Evolutionary conservation across 169 alveolate species (phyloP), one percentile per base, ranked within the genome.

Genomic region (Babesia divergens): DNA sequence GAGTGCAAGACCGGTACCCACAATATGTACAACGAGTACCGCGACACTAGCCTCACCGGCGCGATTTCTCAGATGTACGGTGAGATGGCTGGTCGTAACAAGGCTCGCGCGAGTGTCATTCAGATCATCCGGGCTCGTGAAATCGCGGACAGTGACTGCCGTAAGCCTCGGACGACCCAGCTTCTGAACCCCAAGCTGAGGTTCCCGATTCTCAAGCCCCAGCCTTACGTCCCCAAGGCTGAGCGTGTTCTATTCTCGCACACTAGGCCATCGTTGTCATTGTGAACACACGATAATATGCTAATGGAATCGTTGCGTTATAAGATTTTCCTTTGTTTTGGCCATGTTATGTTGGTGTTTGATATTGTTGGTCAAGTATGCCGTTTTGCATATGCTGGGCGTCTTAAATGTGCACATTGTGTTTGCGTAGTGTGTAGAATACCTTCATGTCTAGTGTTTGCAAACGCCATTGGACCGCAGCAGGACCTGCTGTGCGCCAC

Each of bases 21-120:
- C 86, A 97, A 97, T 94, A 97, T 98, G 99, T 98, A 98, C 95
- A 98, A 96, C 92, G 99, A 98, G 93, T 95, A 85, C 93, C 94
- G 99, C 85, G 99, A 95, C 82, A 69, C 94, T 67, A 84, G 98
- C 64, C 90, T 93, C 81, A 91, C 93, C 71, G 99, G 98, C 35
- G 99, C 99, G 35, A 95, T 97, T 54, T 89, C 98, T 29, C 98
- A 97, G 91, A 83, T 97, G 84, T 94, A 94, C 69, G 93, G 94
- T 84, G 99, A 98, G 86, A 94, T 96, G 98, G 97, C 99, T 16
- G 99, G 99, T 38, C 92, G 98, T 52, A 99, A 97, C 90, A 91
- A 99, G 84, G 99, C 99, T 50, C 90, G 93, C 38, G 95, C 97
- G 32, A 94, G 97, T 74, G 93, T 95, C 76, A 94, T 97, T 59